A percentile compares a stretch with the other conserved stretches of the same genome.
phyloP scores from a whole-genome alignment of 2,329 filamentous ascomycete genomes.

The Volutella citrinella region DNA sequence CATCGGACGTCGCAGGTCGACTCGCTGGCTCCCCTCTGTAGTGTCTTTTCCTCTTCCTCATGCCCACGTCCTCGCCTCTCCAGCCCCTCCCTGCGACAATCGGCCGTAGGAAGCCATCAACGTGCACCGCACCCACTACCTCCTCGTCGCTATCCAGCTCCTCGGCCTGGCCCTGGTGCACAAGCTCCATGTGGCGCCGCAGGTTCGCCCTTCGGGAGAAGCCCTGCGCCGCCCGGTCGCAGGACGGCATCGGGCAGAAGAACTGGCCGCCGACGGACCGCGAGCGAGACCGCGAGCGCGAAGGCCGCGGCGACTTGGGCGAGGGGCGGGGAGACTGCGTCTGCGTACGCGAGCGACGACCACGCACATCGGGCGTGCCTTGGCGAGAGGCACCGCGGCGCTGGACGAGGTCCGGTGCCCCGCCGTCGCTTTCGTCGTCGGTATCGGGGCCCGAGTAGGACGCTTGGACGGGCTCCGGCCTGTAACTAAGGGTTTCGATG shows the following conservation, averaged over 20 bases:
- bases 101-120: slow-evolving; percentile 63
- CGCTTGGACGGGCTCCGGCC: slow-evolving; percentile 25
- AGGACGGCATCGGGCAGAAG: slow-evolving; percentile 36
- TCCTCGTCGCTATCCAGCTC: slow-evolving; percentile 47
- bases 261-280: slow-evolving; percentile 31
- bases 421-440: slow-evolving; percentile 24
- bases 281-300: slow-evolving; percentile 27
- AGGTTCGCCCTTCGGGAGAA: slow-evolving; percentile 37
- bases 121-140: slow-evolving; percentile 61
- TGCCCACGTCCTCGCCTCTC: slow-evolving; percentile 35
- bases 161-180: slow-evolving; percentile 36
- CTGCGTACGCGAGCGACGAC: slow-evolving; percentile 19
- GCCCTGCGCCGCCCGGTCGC: slow-evolving; percentile 33
- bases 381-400: slow-evolving; percentile 30
- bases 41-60: slow-evolving; percentile 28
- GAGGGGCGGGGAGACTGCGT: slow-evolving; percentile 10
- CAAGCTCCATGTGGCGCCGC: slow-evolving; percentile 34
- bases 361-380: slow-evolving; percentile 20
- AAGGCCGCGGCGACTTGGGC: slow-evolving; percentile 18
- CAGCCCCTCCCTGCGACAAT: slow-evolving; percentile 49
- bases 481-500: slow-evolving; percentile 27
- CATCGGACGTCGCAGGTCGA: slow-evolving; percentile 11
- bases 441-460: slow-evolving; percentile 19
- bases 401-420: slow-evolving; percentile 23
- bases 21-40: slow-evolving; percentile 16